These are phyloP conservation scores for Saccharomycopsis selenospora DNA, from an alignment of 805 yeast genomes.

Conservation along the genomic window DNA sequence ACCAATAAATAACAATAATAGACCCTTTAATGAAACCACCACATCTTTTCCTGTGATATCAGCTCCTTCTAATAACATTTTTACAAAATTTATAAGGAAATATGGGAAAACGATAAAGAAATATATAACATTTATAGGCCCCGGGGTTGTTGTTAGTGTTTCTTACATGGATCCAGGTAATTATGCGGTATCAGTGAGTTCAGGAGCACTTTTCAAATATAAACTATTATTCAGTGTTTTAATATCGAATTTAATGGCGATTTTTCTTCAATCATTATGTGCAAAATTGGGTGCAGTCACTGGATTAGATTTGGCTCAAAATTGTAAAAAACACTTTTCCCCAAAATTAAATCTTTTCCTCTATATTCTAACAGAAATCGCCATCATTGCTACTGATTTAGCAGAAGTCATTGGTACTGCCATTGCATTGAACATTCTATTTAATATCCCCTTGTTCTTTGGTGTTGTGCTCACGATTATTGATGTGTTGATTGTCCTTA, in stretches of 20 bases:
- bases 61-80: no score
- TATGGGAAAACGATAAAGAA: slow-evolving; percentile 31
- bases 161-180: slow-evolving; percentile 98
- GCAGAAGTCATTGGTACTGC: slow-evolving; percentile 99
- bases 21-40: no score
- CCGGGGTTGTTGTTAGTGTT: slow-evolving; percentile 90
- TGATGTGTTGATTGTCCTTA: slow-evolving; percentile 77
- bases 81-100: slow-evolving; percentile 1
- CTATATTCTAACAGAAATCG: slow-evolving; percentile 73
- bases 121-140: slow-evolving; percentile 72
- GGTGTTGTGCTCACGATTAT: slow-evolving; percentile 83
- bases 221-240: slow-evolving; percentile 71
- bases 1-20: no score
- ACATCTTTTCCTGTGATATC: no score
- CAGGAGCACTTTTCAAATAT: slow-evolving; percentile 82
- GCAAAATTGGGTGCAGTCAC: slow-evolving; percentile 91
- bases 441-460: slow-evolving; percentile 67
- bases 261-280: slow-evolving; percentile 75
- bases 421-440: slow-evolving; percentile 77
- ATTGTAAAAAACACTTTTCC: slow-evolving; percentile 72
- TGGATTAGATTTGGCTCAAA: slow-evolving; percentile 84
- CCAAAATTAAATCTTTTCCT: slow-evolving; percentile 43
- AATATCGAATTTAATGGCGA: slow-evolving; percentile 78
- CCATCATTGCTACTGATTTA: slow-evolving; percentile 91
- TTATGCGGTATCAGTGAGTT: slow-evolving; percentile 89